Base-by-base conservation (phyloP, 352 stramenopile species). In the Pythium monospermum region DNA sequence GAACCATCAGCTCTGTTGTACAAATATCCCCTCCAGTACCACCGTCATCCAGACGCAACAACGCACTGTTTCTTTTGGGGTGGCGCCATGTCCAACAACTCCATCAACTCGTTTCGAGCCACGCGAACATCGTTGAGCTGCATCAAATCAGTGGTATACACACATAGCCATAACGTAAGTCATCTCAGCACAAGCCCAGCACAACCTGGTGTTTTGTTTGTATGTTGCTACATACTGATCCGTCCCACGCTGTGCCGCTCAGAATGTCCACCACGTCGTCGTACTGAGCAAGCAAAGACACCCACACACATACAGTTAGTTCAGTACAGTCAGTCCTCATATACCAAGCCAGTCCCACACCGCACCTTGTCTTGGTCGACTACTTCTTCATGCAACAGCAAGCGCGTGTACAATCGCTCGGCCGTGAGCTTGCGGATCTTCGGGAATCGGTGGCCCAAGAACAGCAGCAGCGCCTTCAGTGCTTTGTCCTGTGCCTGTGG, bases 361-460 rank as follows among this genome's bases (percentile, higher is more conserved):
- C 49, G 7, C 44, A 89, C 78, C 73, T 87, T 87, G 35, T 66
- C 61, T 51, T 86, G 63, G 22, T 78, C 62, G 23, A 90, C 39
- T 30, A 91, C 55, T 31, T 88, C 79, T 50, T 91, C 80, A 49
- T 91, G 67, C 31, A 93, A 62, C 18, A 93, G 56, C 41, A 93
- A 50, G 21, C 80, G 69, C 8, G 85, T 89, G 69, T 94, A 94
- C 16, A 96, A 66, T 23, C 76, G 77, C 59, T 94, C 82, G 2
- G 85, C 85, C 13, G 80, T 85, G 16, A 86, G 31, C 51, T 94
- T 94, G 28, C 87, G 79, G 18, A 96, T 74, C 45, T 82, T 88
- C 0, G 87, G 87, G 49, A 93, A 96, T 6, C 82, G 79, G 62
- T 96, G 87, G 2, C 63, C 82, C 0, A 95, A 56, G 43, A 93